Evolutionary conservation across 306 rosid genomes (phyloP).

Genomic region (Fragaria nilgerrensis): DNA sequence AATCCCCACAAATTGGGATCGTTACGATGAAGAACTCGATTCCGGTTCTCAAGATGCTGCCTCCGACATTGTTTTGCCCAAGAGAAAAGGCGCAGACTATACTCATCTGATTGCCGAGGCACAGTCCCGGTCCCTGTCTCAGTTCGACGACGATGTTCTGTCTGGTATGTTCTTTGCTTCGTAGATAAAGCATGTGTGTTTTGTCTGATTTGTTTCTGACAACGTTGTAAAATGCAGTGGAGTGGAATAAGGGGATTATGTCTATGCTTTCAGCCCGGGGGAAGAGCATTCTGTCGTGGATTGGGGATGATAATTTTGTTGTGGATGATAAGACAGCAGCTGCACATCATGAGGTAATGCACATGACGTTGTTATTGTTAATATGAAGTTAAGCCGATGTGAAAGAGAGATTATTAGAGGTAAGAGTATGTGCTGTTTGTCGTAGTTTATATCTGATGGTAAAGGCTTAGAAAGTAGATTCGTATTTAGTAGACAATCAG

Average conservation of each 20-base stretch:
- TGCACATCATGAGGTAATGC: slow-evolving; percentile 53
- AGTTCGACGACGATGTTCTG: slow-evolving; percentile 38
- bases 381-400: background rate
- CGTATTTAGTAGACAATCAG: background rate
- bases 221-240: slow-evolving; percentile 36
- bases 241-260: slow-evolving; percentile 52
- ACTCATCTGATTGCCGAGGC: slow-evolving; percentile 69
- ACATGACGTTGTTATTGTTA: background rate
- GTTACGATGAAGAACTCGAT: slow-evolving; percentile 53
- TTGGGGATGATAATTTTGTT: slow-evolving; percentile 63
- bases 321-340: slow-evolving; percentile 50
- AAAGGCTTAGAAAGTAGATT: background rate
- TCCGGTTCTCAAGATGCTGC: slow-evolving; percentile 26
- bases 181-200: background rate
- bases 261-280: slow-evolving; percentile 67
- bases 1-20: slow-evolving; percentile 72
- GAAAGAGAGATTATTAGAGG: background rate
- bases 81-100: slow-evolving; percentile 81
- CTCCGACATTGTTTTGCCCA: slow-evolving; percentile 49
- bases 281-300: slow-evolving; percentile 58
- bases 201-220: background rate
- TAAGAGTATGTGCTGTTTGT: too few species aligned
- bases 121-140: slow-evolving; percentile 33
- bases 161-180: slow-evolving; percentile 43
- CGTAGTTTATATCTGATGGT: background rate